phyloP scores from a whole-genome alignment of 1,139 yeast species.

The Nakaseomyces kungkrabaensis region DNA sequence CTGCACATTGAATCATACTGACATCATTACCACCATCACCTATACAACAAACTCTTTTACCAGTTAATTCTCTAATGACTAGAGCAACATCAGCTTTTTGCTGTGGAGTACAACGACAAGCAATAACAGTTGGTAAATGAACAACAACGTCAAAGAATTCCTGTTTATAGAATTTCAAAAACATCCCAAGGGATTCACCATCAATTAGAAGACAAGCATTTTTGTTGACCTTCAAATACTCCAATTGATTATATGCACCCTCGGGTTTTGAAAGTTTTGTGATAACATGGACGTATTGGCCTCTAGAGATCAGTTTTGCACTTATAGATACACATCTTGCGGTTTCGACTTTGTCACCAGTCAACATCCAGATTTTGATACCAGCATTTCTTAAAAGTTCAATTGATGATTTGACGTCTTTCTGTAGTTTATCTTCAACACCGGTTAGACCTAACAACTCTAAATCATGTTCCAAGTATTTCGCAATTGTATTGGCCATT shows the following conservation, averaged over 20 bases:
- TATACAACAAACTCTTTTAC: conserved; percentile 89
- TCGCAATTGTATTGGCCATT: conserved; percentile 59
- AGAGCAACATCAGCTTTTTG: conserved; percentile 94
- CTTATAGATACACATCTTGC: conserved; percentile 95
- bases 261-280: conserved; percentile 55
- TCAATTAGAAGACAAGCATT: conserved; percentile 83
- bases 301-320: conserved; percentile 83
- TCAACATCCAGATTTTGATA: conserved; percentile 95
- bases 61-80: conserved; percentile 66
- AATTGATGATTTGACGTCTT: conserved; percentile 81
- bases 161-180: conserved; percentile 48
- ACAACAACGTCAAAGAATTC: conserved; percentile 76
- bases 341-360: conserved; percentile 98
- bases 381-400: conserved; percentile 94
- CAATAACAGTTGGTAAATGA: conserved; percentile 80
- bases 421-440: conserved; percentile 90
- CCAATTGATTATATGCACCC: conserved; percentile 63
- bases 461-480: conserved; percentile 69
- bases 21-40: conserved; percentile 99
- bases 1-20: conserved; percentile 97
- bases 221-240: conserved; percentile 50
- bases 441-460: conserved; percentile 92
- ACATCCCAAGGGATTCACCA: conserved; percentile 78
- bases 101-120: conserved; percentile 97
- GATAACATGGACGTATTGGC: conserved; percentile 84